phyloP scores from a whole-genome alignment of 371 early-diverging fungal genomes.

The Mortierella sp. region DNA sequence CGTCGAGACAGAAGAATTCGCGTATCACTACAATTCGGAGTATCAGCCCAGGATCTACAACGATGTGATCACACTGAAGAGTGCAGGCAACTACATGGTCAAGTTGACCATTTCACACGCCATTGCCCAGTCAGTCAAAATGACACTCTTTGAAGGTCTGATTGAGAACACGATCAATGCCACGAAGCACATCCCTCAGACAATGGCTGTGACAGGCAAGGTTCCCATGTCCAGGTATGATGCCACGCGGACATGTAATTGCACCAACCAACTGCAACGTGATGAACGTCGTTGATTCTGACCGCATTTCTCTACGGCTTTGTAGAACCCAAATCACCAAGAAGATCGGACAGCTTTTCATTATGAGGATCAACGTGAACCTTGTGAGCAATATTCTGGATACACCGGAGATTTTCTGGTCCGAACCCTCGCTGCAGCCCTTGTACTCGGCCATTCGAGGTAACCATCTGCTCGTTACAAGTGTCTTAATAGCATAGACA shows the following conservation, averaged over 20 bases:
- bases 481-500: no score
- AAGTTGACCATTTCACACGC: conserved; percentile 89
- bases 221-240: conserved; percentile 63
- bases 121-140: conserved; percentile 88
- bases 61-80: conserved; percentile 76
- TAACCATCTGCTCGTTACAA: conserved; percentile 26
- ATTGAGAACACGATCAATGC: conserved; percentile 86
- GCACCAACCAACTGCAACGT: no score
- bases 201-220: conserved; percentile 87
- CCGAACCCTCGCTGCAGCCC: conserved; percentile 84
- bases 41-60: conserved; percentile 71
- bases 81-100: conserved; percentile 76
- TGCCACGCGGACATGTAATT: no score
- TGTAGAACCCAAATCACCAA: conserved; percentile 71
- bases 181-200: conserved; percentile 87
- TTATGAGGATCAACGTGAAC: conserved; percentile 91
- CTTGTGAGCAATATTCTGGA: conserved; percentile 87
- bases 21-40: conserved; percentile 85
- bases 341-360: conserved; percentile 83
- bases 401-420: conserved; percentile 93
- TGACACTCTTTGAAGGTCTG: conserved; percentile 84
- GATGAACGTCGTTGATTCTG: no score
- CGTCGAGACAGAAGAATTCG: conserved; percentile 91
- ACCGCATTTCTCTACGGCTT: neutral
- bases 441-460: conserved; percentile 82